Base-by-base conservation (phyloP, 305 asterid genomes). In the Solanum hybrid region DNA sequence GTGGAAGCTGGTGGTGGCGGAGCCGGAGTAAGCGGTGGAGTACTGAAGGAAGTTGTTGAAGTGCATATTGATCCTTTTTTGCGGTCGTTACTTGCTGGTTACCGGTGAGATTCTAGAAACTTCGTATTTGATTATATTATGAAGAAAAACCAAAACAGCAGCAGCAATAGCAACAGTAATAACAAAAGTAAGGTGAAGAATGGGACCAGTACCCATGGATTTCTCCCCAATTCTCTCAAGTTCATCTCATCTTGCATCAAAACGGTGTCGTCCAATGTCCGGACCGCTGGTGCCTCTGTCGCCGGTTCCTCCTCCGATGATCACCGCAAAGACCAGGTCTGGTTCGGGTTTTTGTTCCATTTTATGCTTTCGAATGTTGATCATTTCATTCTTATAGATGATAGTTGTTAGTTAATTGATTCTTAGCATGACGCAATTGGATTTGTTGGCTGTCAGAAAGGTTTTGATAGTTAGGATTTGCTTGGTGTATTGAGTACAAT, bases 201-300 rank as follows among this genome's bases (percentile, higher is more conserved):
- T 83, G 93, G 93, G 89, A 90, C 90, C 37, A 31, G 34, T 85
- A 51, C 89, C 10, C 90, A 92, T 91, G 93, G 93, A 89, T 92
- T 97, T 92, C 93, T 98, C 90, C 99, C 99, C 88, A 94, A 93
- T 95, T 98, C 99, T 11, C 90, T 97, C 88, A 94, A 97, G 91
- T 96, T 98, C 65, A 97, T 98, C 27, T 96, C 99, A 65, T 98
- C 99, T 39, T 98, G 99, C 90, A 95, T 98, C 93, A 96, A 91
- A 89, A 97, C 98, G 87, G 99, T 97, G 90, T 97, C 99, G 80
- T 95, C 98, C 88, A 98, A 98, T 95, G 99, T 98, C 83, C 95
- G 96, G 87, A 90, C 93, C 20, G 93, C 94, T 83, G 92, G 94
- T 36, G 99, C 96, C 17, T 94, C 99, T 24, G 98, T 97, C 77